Evolutionary conservation across 192 early-diverging fungal species (phyloP), one percentile per base, ranked within the genome.

Genomic region (Backusella macrospora): DNA sequence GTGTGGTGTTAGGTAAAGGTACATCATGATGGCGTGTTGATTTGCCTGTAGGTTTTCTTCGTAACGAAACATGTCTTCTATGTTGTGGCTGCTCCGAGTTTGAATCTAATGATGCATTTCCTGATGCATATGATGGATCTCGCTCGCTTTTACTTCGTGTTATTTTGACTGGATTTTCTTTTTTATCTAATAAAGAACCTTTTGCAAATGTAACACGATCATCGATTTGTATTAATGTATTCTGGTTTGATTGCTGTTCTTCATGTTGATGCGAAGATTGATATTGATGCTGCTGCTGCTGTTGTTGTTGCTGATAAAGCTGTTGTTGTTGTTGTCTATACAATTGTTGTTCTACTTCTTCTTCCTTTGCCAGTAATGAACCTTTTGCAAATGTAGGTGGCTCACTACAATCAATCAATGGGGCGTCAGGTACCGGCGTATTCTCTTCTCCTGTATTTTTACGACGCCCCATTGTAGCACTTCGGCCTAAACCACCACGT

Each of bases 221-320:
- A 18, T 77, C 69, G 7, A 77, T 55, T 49, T 77, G 69, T 23
- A 77, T 62, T 21, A 77, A 67, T n/a, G 70, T 77, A 66, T 48
- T 39, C 26, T 18, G 26, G 4, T 59, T 59, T 9, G 2, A 34
- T 34, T 34, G 29, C 2, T 34, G 29, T 34, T 59, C 52, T 59
- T 59, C 52, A 4, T 59, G 18, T 10, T 59, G 52, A 9, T 23
- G 26, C 26, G 52, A 59, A 23, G 21, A 9, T 9, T 59, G 49
- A n/a, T 52, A n/a, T 52, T 52, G 49, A 18, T 52, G 49, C 0
- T 52, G 48, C 0, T 52, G 48, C n/a, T 52, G n/a, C 8, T 52
- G 49, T 9, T 49, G 48, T 1, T 49, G 48, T 1, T 48, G 47
- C 4, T 48, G 16, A 6, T n/a, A 6, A n/a, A 18, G 49, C 6